Evolutionary conservation across 352 stramenopile species (phyloP), one percentile per base, ranked within the genome.

Genomic region (Pilasporangium apinafurcum): DNA sequence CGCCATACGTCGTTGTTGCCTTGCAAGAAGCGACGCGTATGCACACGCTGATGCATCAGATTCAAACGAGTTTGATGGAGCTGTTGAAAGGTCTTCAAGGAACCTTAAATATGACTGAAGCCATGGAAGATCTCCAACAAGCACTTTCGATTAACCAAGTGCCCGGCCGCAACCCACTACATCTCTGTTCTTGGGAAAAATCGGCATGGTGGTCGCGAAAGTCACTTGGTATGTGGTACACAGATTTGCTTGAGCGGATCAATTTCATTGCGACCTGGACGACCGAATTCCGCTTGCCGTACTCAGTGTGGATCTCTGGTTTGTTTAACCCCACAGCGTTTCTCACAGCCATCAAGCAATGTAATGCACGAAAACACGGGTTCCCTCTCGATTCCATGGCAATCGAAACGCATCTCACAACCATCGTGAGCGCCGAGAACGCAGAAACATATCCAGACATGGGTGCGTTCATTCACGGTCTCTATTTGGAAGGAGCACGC

Each of bases 401-500:
- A 8, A 96, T 95, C 30, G 92, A 98, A 53, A 98, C 92, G n/a
- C 88, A 98, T 49, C 63, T 96, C 8, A 96, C 86, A 17, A 92
- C 68, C 1, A 80, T 95, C 27, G 49, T 56, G 39, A 59, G 66
- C 22, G 29, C 62, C 2, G 81, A 84, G 14, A 68, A 70, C 20
- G 64, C 56, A 8, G 87, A 97, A 52, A 68, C 56, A 25, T 74
- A 86, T 35, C 56, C 76, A 2, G 76, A 89, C 35, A 83, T 82
- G 66, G 95, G 95, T 5, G 76, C 83, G 1, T 98, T 97, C 40
- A 80, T 98, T 35, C 90, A 98, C 50, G 95, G 95, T 14, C 51
- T 98, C 8, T 98, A 84, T 59, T 77, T 98, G 31, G 93, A 98
- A 64, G 95, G 95, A 13, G 95, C 90, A 22, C 74, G 95, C 7